Evolutionary conservation across 352 stramenopile species (phyloP).

Genomic region (Phytophthora pini): DNA sequence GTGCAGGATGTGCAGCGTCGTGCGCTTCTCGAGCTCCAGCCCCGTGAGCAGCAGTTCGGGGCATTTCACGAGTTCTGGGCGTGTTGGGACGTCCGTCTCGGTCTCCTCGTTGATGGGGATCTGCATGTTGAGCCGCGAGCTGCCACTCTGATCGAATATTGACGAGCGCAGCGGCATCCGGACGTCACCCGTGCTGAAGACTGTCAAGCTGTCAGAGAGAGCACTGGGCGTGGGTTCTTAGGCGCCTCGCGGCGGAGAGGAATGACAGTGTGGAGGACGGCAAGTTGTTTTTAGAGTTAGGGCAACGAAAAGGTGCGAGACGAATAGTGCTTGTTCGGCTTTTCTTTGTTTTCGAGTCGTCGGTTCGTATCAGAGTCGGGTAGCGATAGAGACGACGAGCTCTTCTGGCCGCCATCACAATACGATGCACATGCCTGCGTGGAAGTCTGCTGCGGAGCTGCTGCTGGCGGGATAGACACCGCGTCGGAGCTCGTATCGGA

Average conservation of each 20-base stretch:
- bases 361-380: slow-evolving; percentile 26
- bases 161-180: slow-evolving; percentile 28
- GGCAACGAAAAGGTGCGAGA: slow-evolving; percentile 7
- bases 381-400: slow-evolving; percentile 28
- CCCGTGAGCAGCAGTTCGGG: slow-evolving; percentile 60
- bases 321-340: neutral
- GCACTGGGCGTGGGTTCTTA: neutral
- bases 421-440: neutral
- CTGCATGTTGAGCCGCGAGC: slow-evolving; percentile 26
- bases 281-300: slow-evolving; percentile 17
- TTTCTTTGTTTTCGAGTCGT: slow-evolving; percentile 20
- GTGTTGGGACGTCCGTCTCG: slow-evolving; percentile 5
- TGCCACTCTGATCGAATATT: slow-evolving; percentile 22
- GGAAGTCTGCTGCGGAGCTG: slow-evolving; percentile 21
- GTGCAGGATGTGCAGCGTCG: slow-evolving; percentile 50
- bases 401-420: neutral
- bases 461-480: slow-evolving; percentile 25
- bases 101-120: slow-evolving; percentile 17
- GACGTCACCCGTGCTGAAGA: neutral
- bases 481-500: too few relatives aligned
- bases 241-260: slow-evolving; percentile 4
- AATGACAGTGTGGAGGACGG: slow-evolving; percentile 27
- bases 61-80: slow-evolving; percentile 40
- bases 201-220: too few relatives aligned
- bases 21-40: slow-evolving; percentile 51